Evolutionary conservation across 768 basidiomycete species (phyloP), one percentile per base, ranked within the genome.

Genomic region (Dacryopinax spathularia): DNA sequence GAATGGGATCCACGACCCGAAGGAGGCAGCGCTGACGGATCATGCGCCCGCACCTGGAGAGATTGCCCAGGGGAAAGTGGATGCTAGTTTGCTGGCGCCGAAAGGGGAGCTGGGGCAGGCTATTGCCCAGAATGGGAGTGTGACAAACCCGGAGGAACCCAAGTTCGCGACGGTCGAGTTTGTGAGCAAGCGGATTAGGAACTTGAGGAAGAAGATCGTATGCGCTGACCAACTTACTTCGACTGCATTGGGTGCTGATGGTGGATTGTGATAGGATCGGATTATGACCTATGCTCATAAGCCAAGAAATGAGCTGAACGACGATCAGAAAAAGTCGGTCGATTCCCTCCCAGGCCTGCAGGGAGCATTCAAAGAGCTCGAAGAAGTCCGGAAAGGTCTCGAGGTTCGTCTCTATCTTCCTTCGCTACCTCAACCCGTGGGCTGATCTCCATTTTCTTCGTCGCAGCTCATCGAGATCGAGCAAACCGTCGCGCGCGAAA

Each of bases 301-400:
- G 20, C 83, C 84, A 29, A 73, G 80, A 2, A 84, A 85, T 62
- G 86, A 87, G 69, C 81, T 94, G 62, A 90, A 95, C 66, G 89
- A 91, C 39, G 93, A 95, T 74, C 92, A 96, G 75, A 87, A 81
- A 67, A 83, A 85, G 34, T 78, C 81, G 1, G 69, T 93, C 61
- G 87, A 83, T 67, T 84, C 82, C 18, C 82, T 95, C 43, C 82
- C 91, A 10, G 77, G 79, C 5, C 77, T 94, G 22, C 91, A 94
- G 70, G 88, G 85, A 10, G 78, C 85, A 37, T 81, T 85, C 68
- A 90, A 89, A 70, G 92, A 94, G 69, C 75, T 95, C 15, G 84
- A 82, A 27, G 92, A 93, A 64, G 82, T 92, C 43, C 88, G 87
- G 73, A 91, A 88, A 72, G 83, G 81, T 39, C 80, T 93, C 66